Conservation (phyloP, 495 filamentous ascomycete genomes). For the Cladorrhinum samala region DNA sequence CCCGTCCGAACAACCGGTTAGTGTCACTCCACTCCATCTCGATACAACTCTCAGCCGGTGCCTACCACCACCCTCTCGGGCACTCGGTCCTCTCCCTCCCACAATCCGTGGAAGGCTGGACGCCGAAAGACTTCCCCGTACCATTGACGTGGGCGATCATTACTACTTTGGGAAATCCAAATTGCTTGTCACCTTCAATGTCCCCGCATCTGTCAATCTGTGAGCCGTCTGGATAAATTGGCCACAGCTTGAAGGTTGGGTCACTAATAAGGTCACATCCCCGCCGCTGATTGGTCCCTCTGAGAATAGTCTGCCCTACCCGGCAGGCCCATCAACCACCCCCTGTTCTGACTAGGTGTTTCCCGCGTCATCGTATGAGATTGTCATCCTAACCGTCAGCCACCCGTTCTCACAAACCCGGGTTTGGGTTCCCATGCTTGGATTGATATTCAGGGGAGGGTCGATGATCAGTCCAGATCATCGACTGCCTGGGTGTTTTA, state of each 20-base stretch:
- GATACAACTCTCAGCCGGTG: background rate
- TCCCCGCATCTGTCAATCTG: slow-evolving; percentile 3
- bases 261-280: too few species aligned
- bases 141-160: background rate
- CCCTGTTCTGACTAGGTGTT: background rate
- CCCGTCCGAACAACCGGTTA: background rate
- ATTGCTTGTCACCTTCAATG: background rate
- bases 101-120: too few species aligned
- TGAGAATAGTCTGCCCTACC: background rate
- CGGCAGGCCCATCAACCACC: background rate
- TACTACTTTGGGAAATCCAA: background rate
- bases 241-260: too few species aligned
- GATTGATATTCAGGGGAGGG: background rate
- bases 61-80: too few species aligned
- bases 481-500: too few species aligned
- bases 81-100: background rate
- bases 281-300: background rate
- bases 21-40: background rate
- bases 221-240: slow-evolving; percentile 2
- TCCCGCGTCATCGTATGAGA: background rate
- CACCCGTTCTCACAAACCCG: background rate
- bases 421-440: background rate
- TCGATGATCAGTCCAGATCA: background rate
- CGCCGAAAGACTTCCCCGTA: too few species aligned
- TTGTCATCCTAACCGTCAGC: background rate